Evolutionary conservation across 495 filamentous ascomycete species (phyloP).

Genomic region (Thermothielavioides terrestris): DNA sequence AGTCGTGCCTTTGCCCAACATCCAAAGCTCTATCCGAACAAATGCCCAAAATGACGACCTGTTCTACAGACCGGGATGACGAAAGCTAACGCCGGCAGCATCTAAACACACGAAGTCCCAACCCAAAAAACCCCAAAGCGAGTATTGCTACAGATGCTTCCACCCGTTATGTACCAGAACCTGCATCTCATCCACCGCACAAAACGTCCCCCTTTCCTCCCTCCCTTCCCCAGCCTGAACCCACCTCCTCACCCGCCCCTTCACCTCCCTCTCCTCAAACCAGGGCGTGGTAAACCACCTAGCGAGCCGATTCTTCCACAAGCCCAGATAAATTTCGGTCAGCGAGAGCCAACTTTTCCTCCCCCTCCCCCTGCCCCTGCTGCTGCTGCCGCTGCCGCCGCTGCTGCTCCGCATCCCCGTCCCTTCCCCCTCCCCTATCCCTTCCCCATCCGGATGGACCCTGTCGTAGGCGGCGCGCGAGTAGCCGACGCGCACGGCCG

Average conservation of each 20-base stretch:
- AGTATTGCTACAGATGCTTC: slow-evolving; percentile 53
- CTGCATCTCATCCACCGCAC: slow-evolving; percentile 81
- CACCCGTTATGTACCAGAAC: slow-evolving; percentile 66
- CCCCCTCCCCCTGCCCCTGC: too few species aligned
- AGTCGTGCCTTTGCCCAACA: too few species aligned
- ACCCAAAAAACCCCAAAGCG: background rate
- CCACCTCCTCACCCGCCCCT: slow-evolving; percentile 33
- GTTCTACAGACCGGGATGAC: too few species aligned
- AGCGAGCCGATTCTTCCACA: slow-evolving; percentile 43
- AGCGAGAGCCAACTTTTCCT: slow-evolving; percentile 32
- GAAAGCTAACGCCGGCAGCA: too few species aligned
- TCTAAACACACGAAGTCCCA: too few species aligned
- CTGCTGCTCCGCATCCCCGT: slow-evolving; percentile 15
- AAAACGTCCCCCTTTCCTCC: slow-evolving; percentile 51
- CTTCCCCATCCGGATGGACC: too few species aligned
- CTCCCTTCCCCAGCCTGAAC: slow-evolving; percentile 32
- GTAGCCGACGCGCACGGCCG: slow-evolving; percentile 69
- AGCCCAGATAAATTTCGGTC: slow-evolving; percentile 15
- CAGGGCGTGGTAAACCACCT: slow-evolving; percentile 22
- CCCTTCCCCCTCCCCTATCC: too few species aligned
- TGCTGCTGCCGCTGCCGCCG: too few species aligned
- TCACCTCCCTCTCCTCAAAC: slow-evolving; percentile 26
- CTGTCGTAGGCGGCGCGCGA: slow-evolving; percentile 49
- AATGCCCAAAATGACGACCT: too few species aligned
- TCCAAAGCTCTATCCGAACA: too few species aligned